A percentile compares a stretch with the other conserved stretches of the same genome.
phyloP scores from a whole-genome alignment of 2,329 filamentous ascomycete species.

The Exophiala sp. region DNA sequence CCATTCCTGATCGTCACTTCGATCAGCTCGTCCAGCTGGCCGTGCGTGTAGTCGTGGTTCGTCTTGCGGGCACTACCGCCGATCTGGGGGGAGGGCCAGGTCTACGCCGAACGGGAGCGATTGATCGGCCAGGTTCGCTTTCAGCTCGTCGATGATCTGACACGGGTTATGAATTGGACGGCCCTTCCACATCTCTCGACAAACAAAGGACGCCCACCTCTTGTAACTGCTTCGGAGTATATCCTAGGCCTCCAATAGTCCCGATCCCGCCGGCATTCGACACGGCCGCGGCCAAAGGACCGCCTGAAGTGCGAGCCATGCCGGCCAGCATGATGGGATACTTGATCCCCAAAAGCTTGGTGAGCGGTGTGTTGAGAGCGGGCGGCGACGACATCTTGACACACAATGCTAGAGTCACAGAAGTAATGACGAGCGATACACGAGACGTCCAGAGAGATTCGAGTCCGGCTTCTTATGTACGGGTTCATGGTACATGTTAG shows the following conservation, averaged over 20 bases:
- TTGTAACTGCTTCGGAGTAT: conserved; percentile 69
- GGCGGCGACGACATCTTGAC: conserved; percentile 28
- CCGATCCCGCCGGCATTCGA: conserved; percentile 81
- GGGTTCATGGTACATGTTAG: neutral
- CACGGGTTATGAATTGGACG: conserved; percentile 50
- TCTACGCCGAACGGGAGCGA: conserved; percentile 83
- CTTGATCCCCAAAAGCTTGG: conserved; percentile 69
- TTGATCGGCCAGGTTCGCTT: conserved; percentile 61
- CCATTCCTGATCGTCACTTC: conserved; percentile 78
- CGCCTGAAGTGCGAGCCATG: conserved; percentile 82
- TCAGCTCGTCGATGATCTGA: conserved; percentile 78
- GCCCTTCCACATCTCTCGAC: neutral
- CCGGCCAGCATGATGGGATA: conserved; percentile 89
- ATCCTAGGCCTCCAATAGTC: conserved; percentile 58
- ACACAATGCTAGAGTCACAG: neutral
- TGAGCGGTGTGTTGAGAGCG: conserved; percentile 69
- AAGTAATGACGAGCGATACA: neutral
- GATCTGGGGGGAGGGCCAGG: conserved; percentile 81
- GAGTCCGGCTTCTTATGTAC: neutral
- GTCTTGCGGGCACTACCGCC: conserved; percentile 78
- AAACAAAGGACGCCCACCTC: conserved; percentile 24
- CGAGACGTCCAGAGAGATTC: neutral
- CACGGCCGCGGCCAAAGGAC: conserved; percentile 72
- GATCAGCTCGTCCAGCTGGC: conserved; percentile 79
- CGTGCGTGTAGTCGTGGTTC: conserved; percentile 92